phyloP scores from a whole-genome alignment of 2,329 filamentous ascomycete genomes.

The Onygenales sp. region DNA sequence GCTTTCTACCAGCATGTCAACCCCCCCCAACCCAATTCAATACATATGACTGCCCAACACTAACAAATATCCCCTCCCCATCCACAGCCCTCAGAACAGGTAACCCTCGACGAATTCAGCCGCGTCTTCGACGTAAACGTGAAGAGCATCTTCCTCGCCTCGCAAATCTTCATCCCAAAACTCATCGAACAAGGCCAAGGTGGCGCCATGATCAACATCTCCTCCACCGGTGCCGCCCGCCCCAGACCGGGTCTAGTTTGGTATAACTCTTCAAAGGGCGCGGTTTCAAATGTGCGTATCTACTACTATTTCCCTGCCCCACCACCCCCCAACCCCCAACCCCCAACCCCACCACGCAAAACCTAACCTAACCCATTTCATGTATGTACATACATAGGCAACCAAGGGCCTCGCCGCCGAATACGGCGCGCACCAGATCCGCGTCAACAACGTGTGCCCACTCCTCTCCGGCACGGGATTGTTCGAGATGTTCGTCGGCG shows the following conservation, averaged over 20 bases:
- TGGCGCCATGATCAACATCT: constrained; percentile 37
- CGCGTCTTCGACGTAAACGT: constrained; percentile 37
- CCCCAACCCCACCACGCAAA: background rate
- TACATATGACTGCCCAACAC: background rate
- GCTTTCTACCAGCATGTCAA: no score
- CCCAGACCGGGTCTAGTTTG: constrained; percentile 36
- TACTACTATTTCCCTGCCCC: background rate
- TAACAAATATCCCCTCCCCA: background rate
- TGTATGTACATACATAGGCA: constrained; percentile 28
- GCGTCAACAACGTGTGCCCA: constrained; percentile 63
- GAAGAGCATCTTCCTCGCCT: constrained; percentile 31
- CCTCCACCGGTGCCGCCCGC: constrained; percentile 32
- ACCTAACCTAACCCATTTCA: background rate
- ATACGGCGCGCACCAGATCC: constrained; percentile 61
- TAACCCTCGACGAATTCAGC: constrained; percentile 36
- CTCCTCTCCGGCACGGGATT: constrained; percentile 59
- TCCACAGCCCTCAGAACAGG: constrained; percentile 28
- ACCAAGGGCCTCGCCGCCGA: constrained; percentile 62
- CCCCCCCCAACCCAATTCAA: no score
- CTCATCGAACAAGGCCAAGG: constrained; percentile 31
- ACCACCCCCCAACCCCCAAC: background rate
- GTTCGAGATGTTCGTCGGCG: constrained; percentile 36
- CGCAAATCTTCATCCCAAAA: constrained; percentile 24
- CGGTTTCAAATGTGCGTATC: constrained; percentile 33
- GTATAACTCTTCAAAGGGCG: constrained; percentile 38